Conservation (phyloP, 495 filamentous ascomycete genomes). For the Cairneyella variabilis region DNA sequence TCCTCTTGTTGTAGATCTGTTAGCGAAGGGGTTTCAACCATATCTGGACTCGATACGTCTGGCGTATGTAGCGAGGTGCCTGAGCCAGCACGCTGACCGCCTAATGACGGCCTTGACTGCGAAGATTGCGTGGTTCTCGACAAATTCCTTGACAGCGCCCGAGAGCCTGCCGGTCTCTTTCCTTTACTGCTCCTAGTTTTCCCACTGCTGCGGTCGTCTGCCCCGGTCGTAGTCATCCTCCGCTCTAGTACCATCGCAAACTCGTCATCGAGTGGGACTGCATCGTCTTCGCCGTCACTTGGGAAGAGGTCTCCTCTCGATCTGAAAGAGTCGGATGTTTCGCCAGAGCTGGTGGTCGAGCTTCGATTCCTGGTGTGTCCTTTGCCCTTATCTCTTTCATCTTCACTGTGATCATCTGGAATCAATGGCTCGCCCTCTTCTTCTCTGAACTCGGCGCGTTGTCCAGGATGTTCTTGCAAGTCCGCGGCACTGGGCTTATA, state of each 20-base stretch:
- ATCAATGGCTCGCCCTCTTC: constrained; percentile 73
- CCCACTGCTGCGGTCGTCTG: constrained; percentile 69
- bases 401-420: constrained; percentile 48
- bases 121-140: constrained; percentile 50
- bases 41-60: constrained; percentile 21
- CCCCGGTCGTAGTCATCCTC: constrained; percentile 53
- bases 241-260: constrained; percentile 76
- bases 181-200: constrained; percentile 59
- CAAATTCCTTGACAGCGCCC: constrained; percentile 50
- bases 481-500: constrained; percentile 92
- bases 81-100: constrained; percentile 30
- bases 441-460: constrained; percentile 28
- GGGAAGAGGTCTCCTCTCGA: constrained; percentile 93
- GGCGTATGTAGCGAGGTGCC: constrained; percentile 24
- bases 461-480: constrained; percentile 80
- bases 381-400: constrained; percentile 20
- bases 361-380: constrained; percentile 60
- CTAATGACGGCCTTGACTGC: constrained; percentile 33
- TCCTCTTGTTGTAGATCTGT: constrained; percentile 77
- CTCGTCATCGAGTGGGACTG: constrained; percentile 89
- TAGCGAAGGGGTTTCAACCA: constrained; percentile 52
- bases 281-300: constrained; percentile 90
- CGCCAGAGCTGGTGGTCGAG: constrained; percentile 73
- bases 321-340: constrained; percentile 82
- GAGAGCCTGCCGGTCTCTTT: constrained; percentile 49